phyloP scores from a whole-genome alignment of 805 yeast genomes.

The Zygotorulaspora florentina region DNA sequence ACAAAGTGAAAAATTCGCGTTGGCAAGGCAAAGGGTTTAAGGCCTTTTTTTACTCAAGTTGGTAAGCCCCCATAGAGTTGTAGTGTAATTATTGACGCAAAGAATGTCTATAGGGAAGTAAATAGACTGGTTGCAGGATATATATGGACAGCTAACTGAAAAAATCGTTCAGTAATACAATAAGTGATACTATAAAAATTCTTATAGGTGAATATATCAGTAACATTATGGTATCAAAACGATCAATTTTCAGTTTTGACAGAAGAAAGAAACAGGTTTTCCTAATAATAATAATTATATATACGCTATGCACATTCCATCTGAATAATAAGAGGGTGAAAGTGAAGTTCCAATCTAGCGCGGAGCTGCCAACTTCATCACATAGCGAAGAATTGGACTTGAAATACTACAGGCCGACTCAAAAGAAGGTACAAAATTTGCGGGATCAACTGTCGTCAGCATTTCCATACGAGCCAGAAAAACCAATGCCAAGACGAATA shows the following conservation, averaged over 20 bases:
- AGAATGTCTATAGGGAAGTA: background rate
- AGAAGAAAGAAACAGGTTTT: constrained; percentile 11
- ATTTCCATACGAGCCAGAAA: constrained; percentile 67
- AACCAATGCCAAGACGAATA: constrained; percentile 68
- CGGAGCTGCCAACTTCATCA: constrained; percentile 27
- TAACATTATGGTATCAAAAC: constrained; percentile 1
- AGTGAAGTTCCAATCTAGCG: constrained; percentile 6
- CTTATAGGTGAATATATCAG: background rate
- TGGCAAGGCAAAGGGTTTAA: background rate
- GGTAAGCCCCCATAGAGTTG: background rate
- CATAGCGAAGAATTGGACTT: constrained; percentile 20
- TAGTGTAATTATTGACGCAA: background rate
- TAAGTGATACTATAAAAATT: background rate
- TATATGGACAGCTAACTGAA: background rate
- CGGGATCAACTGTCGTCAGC: constrained; percentile 55
- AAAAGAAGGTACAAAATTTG: constrained; percentile 14
- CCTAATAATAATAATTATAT: constrained; percentile 6
- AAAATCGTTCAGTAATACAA: background rate
- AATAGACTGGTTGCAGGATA: background rate
- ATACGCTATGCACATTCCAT: constrained; percentile 11
- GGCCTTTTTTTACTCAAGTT: background rate
- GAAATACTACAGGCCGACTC: constrained; percentile 11
- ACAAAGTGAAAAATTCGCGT: constrained; percentile 2
- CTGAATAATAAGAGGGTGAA: constrained; percentile 10
- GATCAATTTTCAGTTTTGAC: constrained; percentile 6